phyloP scores from a whole-genome alignment of 1,139 yeast genomes.

The Debaryomyces singareniensis region DNA sequence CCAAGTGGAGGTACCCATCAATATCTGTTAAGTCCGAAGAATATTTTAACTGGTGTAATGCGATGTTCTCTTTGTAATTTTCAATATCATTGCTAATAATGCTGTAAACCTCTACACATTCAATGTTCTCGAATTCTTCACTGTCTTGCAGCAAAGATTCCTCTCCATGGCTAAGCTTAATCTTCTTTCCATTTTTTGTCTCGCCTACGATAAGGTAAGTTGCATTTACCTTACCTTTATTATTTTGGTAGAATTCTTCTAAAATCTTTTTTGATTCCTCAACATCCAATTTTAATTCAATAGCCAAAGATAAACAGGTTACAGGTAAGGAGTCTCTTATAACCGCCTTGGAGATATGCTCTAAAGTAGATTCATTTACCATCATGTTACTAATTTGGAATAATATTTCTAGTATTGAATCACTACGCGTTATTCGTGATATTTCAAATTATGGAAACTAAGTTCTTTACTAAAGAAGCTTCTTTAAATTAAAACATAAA shows the following conservation, averaged over 20 bases:
- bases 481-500: too few species aligned
- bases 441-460: too few species aligned
- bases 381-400: background rate
- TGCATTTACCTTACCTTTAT: conserved; percentile 25
- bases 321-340: conserved; percentile 20
- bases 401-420: too few species aligned
- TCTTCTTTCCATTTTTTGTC: conserved; percentile 8
- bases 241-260: conserved; percentile 25
- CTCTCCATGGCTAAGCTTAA: conserved; percentile 19
- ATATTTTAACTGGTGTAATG: conserved; percentile 21
- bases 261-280: conserved; percentile 24
- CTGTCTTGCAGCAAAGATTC: conserved; percentile 11
- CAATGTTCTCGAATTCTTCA: conserved; percentile 14
- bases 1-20: conserved; percentile 19
- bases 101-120: conserved; percentile 28
- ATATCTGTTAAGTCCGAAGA: conserved; percentile 14
- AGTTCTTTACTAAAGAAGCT: too few species aligned
- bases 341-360: conserved; percentile 19
- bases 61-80: conserved; percentile 19
- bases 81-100: conserved; percentile 14
- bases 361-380: background rate
- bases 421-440: too few species aligned
- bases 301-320: conserved; percentile 25
- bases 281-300: conserved; percentile 22
- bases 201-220: conserved; percentile 29